Evolutionary conservation across 179 eudicot genomes (phyloP).

Genomic region (Sideroxylon spinosum): DNA sequence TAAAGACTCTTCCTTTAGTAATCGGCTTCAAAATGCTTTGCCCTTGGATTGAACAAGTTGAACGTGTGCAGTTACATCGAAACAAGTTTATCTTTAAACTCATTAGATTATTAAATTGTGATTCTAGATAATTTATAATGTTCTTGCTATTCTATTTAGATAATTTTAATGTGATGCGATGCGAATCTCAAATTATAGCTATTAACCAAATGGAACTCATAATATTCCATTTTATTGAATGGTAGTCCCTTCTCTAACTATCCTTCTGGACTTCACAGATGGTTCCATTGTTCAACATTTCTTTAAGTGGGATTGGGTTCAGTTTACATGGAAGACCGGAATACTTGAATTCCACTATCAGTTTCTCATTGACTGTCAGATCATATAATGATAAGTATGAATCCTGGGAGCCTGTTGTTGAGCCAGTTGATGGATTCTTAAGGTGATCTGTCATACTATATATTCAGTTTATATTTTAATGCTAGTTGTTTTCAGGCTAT

Average conservation of each 20-base stretch:
- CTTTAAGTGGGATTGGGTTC: conserved; percentile 70
- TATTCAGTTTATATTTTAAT: not conserved
- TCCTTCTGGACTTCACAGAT: conserved; percentile 48
- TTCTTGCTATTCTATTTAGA: not conserved
- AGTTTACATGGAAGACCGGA: conserved; percentile 73
- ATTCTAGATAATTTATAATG: not conserved
- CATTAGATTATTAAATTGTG: not conserved
- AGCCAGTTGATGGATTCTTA: conserved; percentile 88
- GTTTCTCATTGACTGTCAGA: conserved; percentile 80
- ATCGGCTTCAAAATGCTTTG: not conserved
- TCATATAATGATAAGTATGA: conserved; percentile 97
- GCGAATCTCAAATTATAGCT: not conserved
- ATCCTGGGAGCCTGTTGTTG: conserved; percentile 93
- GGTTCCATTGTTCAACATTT: conserved; percentile 85
- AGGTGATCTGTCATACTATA: conserved; percentile 43
- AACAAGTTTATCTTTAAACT: not conserved
- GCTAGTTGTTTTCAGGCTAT: not conserved
- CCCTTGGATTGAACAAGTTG: not conserved
- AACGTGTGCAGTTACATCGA: not conserved
- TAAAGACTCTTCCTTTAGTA: not conserved
- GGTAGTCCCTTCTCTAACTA: conserved; percentile 6
- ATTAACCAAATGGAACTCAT: not conserved
- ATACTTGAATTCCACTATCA: conserved; percentile 55
- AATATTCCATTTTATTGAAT: not conserved
- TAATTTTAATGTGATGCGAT: not conserved